These are phyloP conservation scores for Penicillium robsamsonii DNA, from an alignment of 495 filamentous ascomycete genomes.

Conservation along the genomic window DNA sequence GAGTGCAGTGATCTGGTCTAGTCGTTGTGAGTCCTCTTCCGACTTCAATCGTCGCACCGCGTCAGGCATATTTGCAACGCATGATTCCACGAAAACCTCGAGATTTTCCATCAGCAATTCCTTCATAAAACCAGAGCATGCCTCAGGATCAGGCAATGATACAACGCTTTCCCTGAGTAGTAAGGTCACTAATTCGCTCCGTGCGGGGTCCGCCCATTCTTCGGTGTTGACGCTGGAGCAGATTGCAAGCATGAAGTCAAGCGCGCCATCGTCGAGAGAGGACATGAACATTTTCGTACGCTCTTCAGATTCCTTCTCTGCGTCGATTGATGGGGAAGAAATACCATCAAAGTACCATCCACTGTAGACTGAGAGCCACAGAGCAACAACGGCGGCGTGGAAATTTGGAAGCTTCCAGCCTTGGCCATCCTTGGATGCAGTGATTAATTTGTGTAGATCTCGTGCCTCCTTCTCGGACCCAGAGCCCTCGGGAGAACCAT, in stretches of 20 bases:
- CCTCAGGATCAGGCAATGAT: slow-evolving; percentile 57
- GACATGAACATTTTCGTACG: slow-evolving; percentile 69
- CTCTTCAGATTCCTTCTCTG: slow-evolving; percentile 63
- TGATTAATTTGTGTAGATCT: slow-evolving; percentile 63
- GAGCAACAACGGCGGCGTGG: slow-evolving; percentile 68
- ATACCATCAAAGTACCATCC: slow-evolving; percentile 75
- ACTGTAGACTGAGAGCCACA: slow-evolving; percentile 92
- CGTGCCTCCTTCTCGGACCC: slow-evolving; percentile 62
- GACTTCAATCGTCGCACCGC: slow-evolving; percentile 79
- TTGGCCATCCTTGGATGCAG: slow-evolving; percentile 59
- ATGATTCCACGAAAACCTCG: slow-evolving; percentile 81
- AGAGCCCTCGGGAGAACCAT: slow-evolving; percentile 69
- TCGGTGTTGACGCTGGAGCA: slow-evolving; percentile 70
- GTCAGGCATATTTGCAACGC: slow-evolving; percentile 93
- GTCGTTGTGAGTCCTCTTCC: slow-evolving; percentile 84
- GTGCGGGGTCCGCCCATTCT: slow-evolving; percentile 80
- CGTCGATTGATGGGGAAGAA: slow-evolving; percentile 50
- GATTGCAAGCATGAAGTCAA: slow-evolving; percentile 85
- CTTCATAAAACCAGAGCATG: slow-evolving; percentile 64
- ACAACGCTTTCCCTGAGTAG: slow-evolving; percentile 73
- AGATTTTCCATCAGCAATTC: slow-evolving; percentile 71
- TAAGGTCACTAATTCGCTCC: slow-evolving; percentile 68
- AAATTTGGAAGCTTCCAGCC: slow-evolving; percentile 68
- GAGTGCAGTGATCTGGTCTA: slow-evolving; percentile 58
- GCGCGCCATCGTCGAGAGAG: slow-evolving; percentile 82